These are phyloP conservation scores for Bifiguratus adelaidae DNA, from an alignment of 192 early-diverging fungal species.

Conservation along the genomic window DNA sequence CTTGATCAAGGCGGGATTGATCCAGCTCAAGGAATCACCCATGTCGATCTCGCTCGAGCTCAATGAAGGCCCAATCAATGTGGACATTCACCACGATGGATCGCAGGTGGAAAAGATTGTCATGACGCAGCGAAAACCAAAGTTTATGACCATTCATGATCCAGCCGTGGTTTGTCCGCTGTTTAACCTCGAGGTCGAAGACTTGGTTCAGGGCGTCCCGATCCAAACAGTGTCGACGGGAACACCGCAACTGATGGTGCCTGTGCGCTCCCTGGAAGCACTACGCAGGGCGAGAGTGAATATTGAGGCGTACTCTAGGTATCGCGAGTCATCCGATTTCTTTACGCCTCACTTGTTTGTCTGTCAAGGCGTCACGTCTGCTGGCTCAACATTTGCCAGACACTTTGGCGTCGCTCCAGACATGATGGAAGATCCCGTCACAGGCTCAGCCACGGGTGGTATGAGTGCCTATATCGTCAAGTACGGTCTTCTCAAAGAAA, in stretches of 20 bases:
- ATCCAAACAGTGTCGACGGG: conserved; percentile 8
- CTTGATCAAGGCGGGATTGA: not conserved
- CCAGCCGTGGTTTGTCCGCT: not conserved
- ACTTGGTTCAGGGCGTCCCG: conserved; percentile 1
- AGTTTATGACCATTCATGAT: conserved; percentile 2
- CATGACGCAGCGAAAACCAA: conserved; percentile 1
- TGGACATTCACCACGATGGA: conserved; percentile 1
- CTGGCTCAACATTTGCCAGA: not conserved
- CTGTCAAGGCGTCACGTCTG: not conserved
- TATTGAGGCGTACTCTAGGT: not conserved
- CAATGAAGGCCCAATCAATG: not conserved
- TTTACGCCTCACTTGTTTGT: conserved; percentile 6
- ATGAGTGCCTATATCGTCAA: conserved; percentile 2
- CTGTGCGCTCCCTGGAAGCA: not conserved
- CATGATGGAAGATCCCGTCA: conserved; percentile 2
- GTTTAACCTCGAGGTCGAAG: not conserved
- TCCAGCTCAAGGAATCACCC: not conserved
- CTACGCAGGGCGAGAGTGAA: conserved; percentile 1
- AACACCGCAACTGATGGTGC: conserved; percentile 3
- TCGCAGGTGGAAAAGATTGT: not conserved
- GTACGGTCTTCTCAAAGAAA: not conserved
- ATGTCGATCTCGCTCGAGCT: not conserved
- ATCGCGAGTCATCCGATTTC: conserved; percentile 4
- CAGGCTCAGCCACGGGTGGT: conserved; percentile 6
- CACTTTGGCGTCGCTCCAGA: conserved; percentile 1